Evolutionary conservation across 192 early-diverging fungal species (phyloP).

Genomic region (Coemansia sp.): DNA sequence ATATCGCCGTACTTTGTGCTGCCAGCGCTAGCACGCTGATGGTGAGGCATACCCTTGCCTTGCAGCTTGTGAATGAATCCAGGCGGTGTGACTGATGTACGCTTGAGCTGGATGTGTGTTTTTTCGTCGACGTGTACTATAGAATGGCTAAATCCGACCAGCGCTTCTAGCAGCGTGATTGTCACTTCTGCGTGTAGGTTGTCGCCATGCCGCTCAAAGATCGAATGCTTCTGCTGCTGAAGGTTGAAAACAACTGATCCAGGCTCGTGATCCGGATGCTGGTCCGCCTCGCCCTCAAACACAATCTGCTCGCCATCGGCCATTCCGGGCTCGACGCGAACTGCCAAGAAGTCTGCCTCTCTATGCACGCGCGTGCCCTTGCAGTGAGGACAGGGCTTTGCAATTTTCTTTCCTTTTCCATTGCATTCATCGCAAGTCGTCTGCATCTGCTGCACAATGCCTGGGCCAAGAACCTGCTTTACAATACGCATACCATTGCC

Average conservation of each 20-base stretch:
- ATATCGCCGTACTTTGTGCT: conserved; percentile 57
- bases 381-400: conserved; percentile 78
- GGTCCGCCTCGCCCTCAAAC: conserved; percentile 89
- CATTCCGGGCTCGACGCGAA: conserved; percentile 85
- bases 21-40: conserved; percentile 7
- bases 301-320: conserved; percentile 64
- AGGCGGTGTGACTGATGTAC: conserved; percentile 56
- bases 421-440: conserved; percentile 86
- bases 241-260: conserved; percentile 86
- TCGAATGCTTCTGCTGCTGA: conserved; percentile 62
- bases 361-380: conserved; percentile 82
- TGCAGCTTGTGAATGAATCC: conserved; percentile 78
- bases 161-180: conserved; percentile 73
- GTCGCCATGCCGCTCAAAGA: conserved; percentile 73
- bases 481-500: conserved; percentile 80
- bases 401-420: conserved; percentile 86
- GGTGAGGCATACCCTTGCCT: conserved; percentile 87
- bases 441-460: conserved; percentile 94
- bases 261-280: conserved; percentile 82
- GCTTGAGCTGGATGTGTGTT: conserved; percentile 57
- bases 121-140: conserved; percentile 81
- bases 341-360: conserved; percentile 73
- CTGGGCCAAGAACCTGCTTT: conserved; percentile 85
- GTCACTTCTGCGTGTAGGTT: conserved; percentile 73
- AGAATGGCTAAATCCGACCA: conserved; percentile 75